A percentile compares a stretch with the other conserved stretches of the same genome.
These are phyloP conservation scores for Ramaria sp. DNA, from an alignment of 768 basidiomycete genomes.

Conservation along the genomic window DNA sequence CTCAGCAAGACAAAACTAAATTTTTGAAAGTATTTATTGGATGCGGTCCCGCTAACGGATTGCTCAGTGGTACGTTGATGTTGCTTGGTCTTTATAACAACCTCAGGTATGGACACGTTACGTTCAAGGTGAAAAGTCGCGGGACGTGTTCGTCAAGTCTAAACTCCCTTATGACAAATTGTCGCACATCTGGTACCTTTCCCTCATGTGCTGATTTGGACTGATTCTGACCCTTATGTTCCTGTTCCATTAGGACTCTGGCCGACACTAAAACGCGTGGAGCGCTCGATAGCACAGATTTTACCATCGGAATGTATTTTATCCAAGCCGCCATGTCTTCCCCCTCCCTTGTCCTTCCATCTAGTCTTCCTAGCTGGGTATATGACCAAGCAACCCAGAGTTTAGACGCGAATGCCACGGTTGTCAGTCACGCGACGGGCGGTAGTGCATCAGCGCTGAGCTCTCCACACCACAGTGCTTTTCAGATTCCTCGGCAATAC, in stretches of 20 bases:
- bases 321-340: constrained; percentile 88
- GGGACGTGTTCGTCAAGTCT: constrained; percentile 86
- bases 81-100: neutral
- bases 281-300: constrained; percentile 79
- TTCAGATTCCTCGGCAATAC: constrained; percentile 14
- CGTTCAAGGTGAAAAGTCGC: constrained; percentile 68
- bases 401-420: constrained; percentile 19
- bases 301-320: constrained; percentile 92
- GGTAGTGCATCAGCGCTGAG: constrained; percentile 49
- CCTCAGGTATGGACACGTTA: neutral
- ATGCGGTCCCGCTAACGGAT: constrained; percentile 60
- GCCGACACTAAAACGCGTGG: constrained; percentile 95
- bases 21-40: constrained; percentile 71
- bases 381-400: constrained; percentile 67
- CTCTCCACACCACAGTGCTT: constrained; percentile 26
- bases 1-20: constrained; percentile 73
- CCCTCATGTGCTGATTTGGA: neutral
- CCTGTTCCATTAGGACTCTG: constrained; percentile 51
- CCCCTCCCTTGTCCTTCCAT: constrained; percentile 60
- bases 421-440: constrained; percentile 48
- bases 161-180: constrained; percentile 79
- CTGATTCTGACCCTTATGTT: neutral
- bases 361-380: constrained; percentile 66
- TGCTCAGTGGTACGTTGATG: constrained; percentile 54
- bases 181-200: constrained; percentile 76